These are phyloP conservation scores for Calonectria pauciramosa DNA, from an alignment of 2,329 filamentous ascomycete genomes.

Conservation along the genomic window DNA sequence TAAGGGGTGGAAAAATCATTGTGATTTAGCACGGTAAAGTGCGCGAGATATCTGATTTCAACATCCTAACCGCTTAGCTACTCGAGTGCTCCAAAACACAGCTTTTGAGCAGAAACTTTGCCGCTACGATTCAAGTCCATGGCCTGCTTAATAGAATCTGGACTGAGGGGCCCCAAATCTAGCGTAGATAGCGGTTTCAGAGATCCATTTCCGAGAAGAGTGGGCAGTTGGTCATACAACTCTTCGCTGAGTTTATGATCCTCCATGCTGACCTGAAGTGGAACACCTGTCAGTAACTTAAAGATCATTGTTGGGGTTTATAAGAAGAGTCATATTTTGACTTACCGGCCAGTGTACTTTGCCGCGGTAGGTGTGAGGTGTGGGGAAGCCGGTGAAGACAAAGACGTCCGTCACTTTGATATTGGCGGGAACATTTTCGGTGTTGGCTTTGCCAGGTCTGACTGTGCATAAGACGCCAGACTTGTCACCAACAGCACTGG, in stretches of 20 bases:
- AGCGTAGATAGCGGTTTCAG: background rate
- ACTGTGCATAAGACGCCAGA: slow-evolving; percentile 56
- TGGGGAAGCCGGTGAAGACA: slow-evolving; percentile 59
- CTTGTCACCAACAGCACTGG: slow-evolving; percentile 37
- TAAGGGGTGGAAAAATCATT: background rate
- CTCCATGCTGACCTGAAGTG: slow-evolving; percentile 27
- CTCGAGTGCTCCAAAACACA: slow-evolving; percentile 24
- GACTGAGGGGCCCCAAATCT: slow-evolving; percentile 17
- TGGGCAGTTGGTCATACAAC: slow-evolving; percentile 3
- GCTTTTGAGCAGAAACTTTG: slow-evolving; percentile 30
- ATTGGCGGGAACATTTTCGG: slow-evolving; percentile 47
- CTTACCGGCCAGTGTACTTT: slow-evolving; percentile 55
- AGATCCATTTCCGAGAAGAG: background rate
- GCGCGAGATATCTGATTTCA: background rate
- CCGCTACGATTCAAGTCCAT: slow-evolving; percentile 34
- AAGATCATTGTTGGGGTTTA: background rate
- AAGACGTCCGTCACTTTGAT: slow-evolving; percentile 57
- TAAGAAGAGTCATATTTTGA: no score
- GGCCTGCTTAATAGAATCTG: background rate
- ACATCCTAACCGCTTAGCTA: no score
- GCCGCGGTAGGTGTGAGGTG: slow-evolving; percentile 53
- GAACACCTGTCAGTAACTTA: background rate
- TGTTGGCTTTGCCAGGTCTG: slow-evolving; percentile 56
- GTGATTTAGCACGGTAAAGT: background rate
- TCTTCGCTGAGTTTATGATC: slow-evolving; percentile 28